Conservation (phyloP, 345 rosid species). For the Eucalyptus sp. region DNA sequence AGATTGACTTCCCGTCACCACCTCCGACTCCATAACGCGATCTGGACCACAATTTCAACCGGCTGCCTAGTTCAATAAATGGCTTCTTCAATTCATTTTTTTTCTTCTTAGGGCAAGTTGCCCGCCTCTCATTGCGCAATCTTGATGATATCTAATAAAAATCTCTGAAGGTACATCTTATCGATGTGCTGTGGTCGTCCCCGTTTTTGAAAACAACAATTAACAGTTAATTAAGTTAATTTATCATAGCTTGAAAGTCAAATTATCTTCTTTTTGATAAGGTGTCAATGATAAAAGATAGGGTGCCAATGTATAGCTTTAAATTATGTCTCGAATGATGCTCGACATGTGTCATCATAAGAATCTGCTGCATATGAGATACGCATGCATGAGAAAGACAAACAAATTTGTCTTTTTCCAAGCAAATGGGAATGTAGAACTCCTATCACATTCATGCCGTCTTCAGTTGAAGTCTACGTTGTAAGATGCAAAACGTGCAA, state of each 20-base stretch:
- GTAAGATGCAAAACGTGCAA: too few relatives aligned
- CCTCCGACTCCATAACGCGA: neutral
- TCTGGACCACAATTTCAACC: rapidly evolving
- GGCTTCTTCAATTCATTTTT: neutral
- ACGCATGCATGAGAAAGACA: neutral
- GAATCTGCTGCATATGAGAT: neutral
- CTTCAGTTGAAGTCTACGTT: neutral
- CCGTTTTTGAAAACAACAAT: neutral
- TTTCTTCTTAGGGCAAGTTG: neutral
- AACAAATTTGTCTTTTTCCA: neutral
- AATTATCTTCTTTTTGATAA: neutral
- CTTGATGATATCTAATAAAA: neutral
- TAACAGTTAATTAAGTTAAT: neutral
- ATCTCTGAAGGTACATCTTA: neutral
- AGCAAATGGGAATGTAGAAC: neutral
- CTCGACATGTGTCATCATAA: neutral
- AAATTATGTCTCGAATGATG: neutral
- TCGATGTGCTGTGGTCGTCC: neutral
- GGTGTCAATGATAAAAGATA: neutral
- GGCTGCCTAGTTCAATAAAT: neutral
- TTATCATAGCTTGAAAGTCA: neutral
- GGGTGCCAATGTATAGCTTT: neutral
- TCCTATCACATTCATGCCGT: neutral
- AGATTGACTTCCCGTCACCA: neutral
- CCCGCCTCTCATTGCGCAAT: neutral